Evolutionary conservation across 2,329 filamentous ascomycete species (phyloP), one percentile per base, ranked within the genome.

Genomic region (Trichophyton schoenleinii): DNA sequence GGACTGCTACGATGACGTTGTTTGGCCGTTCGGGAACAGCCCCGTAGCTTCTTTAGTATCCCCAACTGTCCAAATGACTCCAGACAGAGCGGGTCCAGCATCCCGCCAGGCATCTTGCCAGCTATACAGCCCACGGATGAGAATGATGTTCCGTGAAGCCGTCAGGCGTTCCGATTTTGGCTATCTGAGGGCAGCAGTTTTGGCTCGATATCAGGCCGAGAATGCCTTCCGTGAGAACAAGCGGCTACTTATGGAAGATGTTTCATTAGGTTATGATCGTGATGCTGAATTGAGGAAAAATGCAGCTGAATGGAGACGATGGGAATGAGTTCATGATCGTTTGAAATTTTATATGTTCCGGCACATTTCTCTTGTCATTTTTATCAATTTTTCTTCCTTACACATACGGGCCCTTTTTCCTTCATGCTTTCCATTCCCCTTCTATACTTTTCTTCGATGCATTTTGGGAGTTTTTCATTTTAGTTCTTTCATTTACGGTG

Each of bases 111-210:
- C 77, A 65, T 81, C 77, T 22, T 96, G 91, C 69, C 88, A 92
- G 71, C 79, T 96, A 2, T 95, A 94, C 71, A 91, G 88, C 49
- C 74, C 81, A 3, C 81, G 87, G 15, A 96, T 96, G 89, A 81
- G 90, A 46, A 79, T 81, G 0, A 79, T 89, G 1, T 95, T 95
- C 70, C 74, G 77, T 31, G 80, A 83, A 34, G 86, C 87, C 0
- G 85, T 89, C 52, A 77, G 81, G 61, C 80, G 80, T 41, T 81
- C 87, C 59, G 88, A 95, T 68, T 79, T 86, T 61, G 78, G 78
- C 25, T 86, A 85, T 65, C 73, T 96, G 44, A 83, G 81, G 67
- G 76, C 85, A 38, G 75, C 80, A 55, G 83, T 87, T 66, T 78
- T 85, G 66, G 78, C 81, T 66, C 71, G 81, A 20, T 79, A 75